Base-by-base conservation (phyloP, 768 basidiomycete genomes). In the Russula abietina region DNA sequence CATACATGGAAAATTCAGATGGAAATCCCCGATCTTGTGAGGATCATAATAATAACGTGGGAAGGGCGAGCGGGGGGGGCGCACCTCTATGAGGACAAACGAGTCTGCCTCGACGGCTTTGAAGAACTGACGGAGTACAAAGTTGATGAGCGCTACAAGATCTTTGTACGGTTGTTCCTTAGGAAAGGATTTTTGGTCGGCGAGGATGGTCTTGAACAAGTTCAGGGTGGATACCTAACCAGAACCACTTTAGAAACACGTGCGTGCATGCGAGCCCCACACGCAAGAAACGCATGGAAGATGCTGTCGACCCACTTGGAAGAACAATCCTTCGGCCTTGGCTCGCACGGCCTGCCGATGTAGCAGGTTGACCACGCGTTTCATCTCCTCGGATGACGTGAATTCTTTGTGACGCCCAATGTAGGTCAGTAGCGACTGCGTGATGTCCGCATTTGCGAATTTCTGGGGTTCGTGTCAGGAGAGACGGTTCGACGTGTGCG, bases 301-400 rank as follows among this genome's bases (percentile, higher is more conserved):
- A 43, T 22, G 46, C n/a, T 48, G 43, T 55, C 64, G 53, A 73
- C 82, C 58, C 63, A 93, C 96, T 76, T 95, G 92, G 83, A 96
- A 99, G 75, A 93, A 98, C 10, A 99, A 75, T 0, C 89, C 96
- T 72, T 98, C 97, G 1, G 93, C 92, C 72, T 97, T 94, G 17
- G 88, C 87, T 69, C 83, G 87, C 64, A 99, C 84, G 50, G 88
- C 94, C 67, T 96, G 92, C 16, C 97, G 84, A 72, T 98, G 92
- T 68, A 99, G 80, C 68, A 99, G 76, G 67, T 82, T 83, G 38
- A 98, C 93, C 43, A 93, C 88, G 52, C 94, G 83, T 72, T 90
- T 91, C 86, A 98, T 89, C 71, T 88, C 81, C 69, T 98, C 92
- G 0, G 88, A 75, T 2, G 82, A 80, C 5, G 79, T 75, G 73